Evolutionary conservation across 2,329 filamentous ascomycete species (phyloP), one percentile per base, ranked within the genome.

Genomic region (Ceratocystis variospora): DNA sequence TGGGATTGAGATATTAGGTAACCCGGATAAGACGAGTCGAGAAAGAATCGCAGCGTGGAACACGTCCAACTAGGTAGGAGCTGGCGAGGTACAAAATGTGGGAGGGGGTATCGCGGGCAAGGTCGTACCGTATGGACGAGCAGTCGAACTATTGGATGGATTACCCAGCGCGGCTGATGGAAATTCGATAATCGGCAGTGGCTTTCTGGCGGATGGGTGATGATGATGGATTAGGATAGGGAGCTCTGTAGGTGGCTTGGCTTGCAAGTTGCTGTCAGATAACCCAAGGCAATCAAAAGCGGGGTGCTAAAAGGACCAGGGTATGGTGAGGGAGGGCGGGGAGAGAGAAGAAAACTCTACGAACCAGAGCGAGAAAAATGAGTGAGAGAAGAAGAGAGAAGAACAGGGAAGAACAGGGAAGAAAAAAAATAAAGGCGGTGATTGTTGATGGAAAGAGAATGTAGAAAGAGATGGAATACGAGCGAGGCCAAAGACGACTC

Each of bases 201-300:
- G 25, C 28, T 19, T 31, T 25, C 53, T n/a, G 28, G 25, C 2
- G 22, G 7, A 6, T 15, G 33, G 53, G 5, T 25, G 53, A 33
- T 28, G 7, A 15, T 53, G 53, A 31, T 37, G 53, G 10, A 28
- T 22, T 28, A 17, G 53, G 53, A 59, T 31, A 33, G 17, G 28
- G 53, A 59, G 28, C 17, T 7, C 17, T 33, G 22, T 12, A 25
- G 5, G 12, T 25, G 48, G 22, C 53, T 22, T 57, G 53, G 28
- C 28, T 33, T 15, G 53, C 17, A 17, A 17, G n/a, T 59, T 59
- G 25, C 53, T 17, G 53, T 31, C 28, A 59, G 25, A 25, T 59
- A 59, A 59, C 53, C 53, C 28, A 31, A 59, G 10, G 28, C 53
- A 59, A 59, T 59, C 53, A 59, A 59, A 41, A 59, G 53, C 53